These are phyloP conservation scores for Tolypocladium amazonense DNA, from an alignment of 2,329 filamentous ascomycete species.

Conservation along the genomic window DNA sequence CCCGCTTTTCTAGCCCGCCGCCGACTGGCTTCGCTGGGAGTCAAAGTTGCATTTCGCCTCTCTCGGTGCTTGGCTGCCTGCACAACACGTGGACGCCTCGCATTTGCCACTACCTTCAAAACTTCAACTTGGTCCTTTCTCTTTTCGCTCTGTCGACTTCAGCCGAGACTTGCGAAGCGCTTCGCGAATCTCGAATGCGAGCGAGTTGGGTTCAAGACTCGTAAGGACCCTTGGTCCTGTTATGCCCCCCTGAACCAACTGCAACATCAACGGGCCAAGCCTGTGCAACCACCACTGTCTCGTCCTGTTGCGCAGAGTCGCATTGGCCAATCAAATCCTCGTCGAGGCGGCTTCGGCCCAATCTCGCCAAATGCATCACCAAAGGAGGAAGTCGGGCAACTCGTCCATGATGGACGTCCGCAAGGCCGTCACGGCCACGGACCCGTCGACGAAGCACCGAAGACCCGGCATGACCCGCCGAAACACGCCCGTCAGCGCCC, in stretches of 20 bases:
- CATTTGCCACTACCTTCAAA: constrained; percentile 2
- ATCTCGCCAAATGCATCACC: constrained; percentile 35
- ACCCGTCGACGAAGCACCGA: constrained; percentile 33
- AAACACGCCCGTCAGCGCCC: constrained; percentile 26
- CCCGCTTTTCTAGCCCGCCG: background rate
- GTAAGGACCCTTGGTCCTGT: background rate
- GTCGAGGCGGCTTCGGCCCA: constrained; percentile 1
- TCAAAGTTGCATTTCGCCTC: background rate
- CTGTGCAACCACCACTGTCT: background rate
- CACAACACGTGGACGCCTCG: constrained; percentile 1
- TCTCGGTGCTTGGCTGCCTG: background rate
- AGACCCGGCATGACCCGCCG: constrained; percentile 35
- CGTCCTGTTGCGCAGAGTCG: background rate
- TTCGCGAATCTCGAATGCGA: background rate
- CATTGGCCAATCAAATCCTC: constrained; percentile 2
- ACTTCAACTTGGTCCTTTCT: background rate
- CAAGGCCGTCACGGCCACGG: constrained; percentile 34
- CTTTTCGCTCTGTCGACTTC: background rate
- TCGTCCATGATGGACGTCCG: constrained; percentile 45
- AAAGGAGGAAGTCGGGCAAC: constrained; percentile 46
- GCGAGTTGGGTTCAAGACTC: background rate
- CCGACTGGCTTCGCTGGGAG: background rate
- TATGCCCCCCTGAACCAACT: background rate
- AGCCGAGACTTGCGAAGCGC: background rate
- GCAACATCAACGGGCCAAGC: background rate